Percentiles rank a stretch among this genome's conserved stretches.
Conservation (phyloP, 768 basidiomycete species). For the Tulasnella sp. region DNA sequence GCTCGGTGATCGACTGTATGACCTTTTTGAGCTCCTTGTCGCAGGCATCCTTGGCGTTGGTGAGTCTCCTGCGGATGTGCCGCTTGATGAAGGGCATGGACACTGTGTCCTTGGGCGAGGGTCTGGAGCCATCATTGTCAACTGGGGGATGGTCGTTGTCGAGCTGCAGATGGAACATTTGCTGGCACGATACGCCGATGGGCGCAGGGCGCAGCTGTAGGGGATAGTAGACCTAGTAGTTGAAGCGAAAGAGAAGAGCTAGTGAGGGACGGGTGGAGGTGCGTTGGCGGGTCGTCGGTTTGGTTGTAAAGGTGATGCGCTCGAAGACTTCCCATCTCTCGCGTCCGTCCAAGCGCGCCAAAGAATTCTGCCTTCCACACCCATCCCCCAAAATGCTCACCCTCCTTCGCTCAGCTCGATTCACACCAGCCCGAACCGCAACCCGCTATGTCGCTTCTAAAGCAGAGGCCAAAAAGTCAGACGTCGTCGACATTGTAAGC, state of each 20-base stretch:
- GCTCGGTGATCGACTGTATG: slow-evolving; percentile 85
- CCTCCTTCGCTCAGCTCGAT: background rate
- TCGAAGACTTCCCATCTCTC: background rate
- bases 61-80: slow-evolving; percentile 87
- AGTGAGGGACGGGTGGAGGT: background rate
- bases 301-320: slow-evolving; percentile 2
- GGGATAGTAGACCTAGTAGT: background rate
- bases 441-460: background rate
- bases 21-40: slow-evolving; percentile 93
- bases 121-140: slow-evolving; percentile 1
- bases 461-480: background rate
- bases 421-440: background rate
- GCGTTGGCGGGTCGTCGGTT: background rate
- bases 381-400: background rate
- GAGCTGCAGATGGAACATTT: slow-evolving; percentile 26
- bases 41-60: slow-evolving; percentile 89
- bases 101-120: slow-evolving; percentile 46
- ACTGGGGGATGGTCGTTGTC: slow-evolving; percentile 34
- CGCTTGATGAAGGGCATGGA: slow-evolving; percentile 85
- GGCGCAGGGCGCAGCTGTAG: slow-evolving; percentile 10
- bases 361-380: background rate
- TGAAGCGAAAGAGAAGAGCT: background rate
- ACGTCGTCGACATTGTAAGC: background rate
- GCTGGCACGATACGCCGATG: slow-evolving; percentile 2
- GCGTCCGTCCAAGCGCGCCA: background rate